phyloP scores from a whole-genome alignment of 148 eudicot genomes.

The Fagopyrum homotropicum region DNA sequence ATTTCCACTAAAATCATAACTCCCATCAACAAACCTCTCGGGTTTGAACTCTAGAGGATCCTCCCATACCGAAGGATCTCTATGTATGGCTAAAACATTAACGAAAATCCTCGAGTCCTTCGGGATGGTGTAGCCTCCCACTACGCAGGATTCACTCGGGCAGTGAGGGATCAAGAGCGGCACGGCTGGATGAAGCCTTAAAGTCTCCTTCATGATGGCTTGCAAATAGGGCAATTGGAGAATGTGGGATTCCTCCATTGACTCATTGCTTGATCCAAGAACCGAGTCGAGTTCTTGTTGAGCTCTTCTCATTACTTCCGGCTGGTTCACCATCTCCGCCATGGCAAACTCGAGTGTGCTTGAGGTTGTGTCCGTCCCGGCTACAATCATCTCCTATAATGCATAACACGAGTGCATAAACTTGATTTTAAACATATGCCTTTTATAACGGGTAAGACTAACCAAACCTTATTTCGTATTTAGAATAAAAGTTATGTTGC shows the following conservation, averaged over 20 bases:
- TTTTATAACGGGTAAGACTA: too few species aligned
- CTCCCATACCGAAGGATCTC: slow-evolving; percentile 53
- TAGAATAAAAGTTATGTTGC: too few species aligned
- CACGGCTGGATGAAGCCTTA: slow-evolving; percentile 39
- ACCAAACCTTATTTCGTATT: too few species aligned
- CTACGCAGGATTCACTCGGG: slow-evolving; percentile 28
- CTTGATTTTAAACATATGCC: too few species aligned
- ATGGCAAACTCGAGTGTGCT: slow-evolving; percentile 45
- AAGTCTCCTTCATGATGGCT: slow-evolving; percentile 44
- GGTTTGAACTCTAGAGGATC: slow-evolving; percentile 52
- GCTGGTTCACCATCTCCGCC: slow-evolving; percentile 57
- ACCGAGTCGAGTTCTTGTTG: slow-evolving; percentile 45
- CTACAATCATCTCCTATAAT: slow-evolving; percentile 53
- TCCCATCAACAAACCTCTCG: slow-evolving; percentile 41
- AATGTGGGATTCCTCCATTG: slow-evolving; percentile 57
- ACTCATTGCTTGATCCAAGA: slow-evolving; percentile 30
- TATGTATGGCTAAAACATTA: slow-evolving; percentile 54
- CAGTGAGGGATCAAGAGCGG: slow-evolving; percentile 48
- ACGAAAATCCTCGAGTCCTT: slow-evolving; percentile 54
- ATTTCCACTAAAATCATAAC: slow-evolving; percentile 44
- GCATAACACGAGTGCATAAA: too few species aligned
- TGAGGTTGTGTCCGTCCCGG: slow-evolving; percentile 61
- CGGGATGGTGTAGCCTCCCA: slow-evolving; percentile 47
- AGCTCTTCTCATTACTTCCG: slow-evolving; percentile 33
- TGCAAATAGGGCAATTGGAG: slow-evolving; percentile 34